Base-by-base conservation (phyloP, 2,329 filamentous ascomycete species). In the Monosporascus sp. region DNA sequence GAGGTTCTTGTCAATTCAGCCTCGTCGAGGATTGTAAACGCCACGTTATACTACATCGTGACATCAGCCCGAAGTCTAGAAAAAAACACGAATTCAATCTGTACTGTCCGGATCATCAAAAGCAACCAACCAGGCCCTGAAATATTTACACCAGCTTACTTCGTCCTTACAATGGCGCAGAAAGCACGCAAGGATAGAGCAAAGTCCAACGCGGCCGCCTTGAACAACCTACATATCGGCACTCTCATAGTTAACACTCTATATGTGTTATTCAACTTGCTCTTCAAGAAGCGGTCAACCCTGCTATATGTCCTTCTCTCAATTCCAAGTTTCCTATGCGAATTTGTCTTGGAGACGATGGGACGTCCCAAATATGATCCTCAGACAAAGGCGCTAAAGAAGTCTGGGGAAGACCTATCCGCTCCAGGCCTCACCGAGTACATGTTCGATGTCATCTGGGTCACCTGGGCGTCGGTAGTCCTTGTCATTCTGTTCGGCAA, bases 361-460 rank as follows among this genome's bases (percentile, higher is more conserved):
- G 90, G 89, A 14, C 88, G 93, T 9, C 94, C 94, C 24, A 85
- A 77, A 55, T 89, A 86, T 67, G 82, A 84, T 59, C 68, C 84
- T 22, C 73, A 74, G 25, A 85, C 83, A 47, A 80, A 78, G 15
- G 78, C 85, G n/a, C 77, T 97, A 56, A 85, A 83, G 68, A 83
- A 80, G 34, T 77, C 89, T 1, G 93, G 94, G 44, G 92, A 97
- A 68, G 94, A 99, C 69, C 82, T 99, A 49, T 84, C 88, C 50
- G 89, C 90, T 9, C 81, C 86, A 36, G 94, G 94, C 5, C 74
- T 99, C 75, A 97, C 93, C 11, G 94, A 97, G 73, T 97, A 95
- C 77, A 90, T 97, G 88, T 99, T 96, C 81, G 94, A 99, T 73
- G 83, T 96, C 48, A 77, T 96, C 50, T 97, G 96, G 82, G 90